A percentile compares a stretch with the other conserved stretches of the same genome.
Conservation (phyloP, 1,284 basidiomycete genomes). For the Sporisorium sorghi region DNA sequence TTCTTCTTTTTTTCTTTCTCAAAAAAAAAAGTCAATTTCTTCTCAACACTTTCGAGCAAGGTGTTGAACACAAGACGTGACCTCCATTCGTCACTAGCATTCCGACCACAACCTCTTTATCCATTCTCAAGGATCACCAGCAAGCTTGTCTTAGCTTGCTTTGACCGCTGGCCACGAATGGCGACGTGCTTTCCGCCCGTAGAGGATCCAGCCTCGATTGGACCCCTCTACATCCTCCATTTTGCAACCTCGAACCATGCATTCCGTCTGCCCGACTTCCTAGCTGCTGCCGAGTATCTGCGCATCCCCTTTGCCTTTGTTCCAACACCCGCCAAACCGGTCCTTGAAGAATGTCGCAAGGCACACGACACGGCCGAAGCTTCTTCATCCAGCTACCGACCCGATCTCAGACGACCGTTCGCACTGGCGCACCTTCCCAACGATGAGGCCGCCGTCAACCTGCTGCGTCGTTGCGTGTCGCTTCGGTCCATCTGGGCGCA, state of each 20-base stretch:
- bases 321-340: slow-evolving; percentile 44
- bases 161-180: slow-evolving; percentile 2
- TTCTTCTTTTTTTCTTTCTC: too few species aligned
- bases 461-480: slow-evolving; percentile 83
- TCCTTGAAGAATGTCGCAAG: slow-evolving; percentile 39
- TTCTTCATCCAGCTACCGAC: slow-evolving; percentile 36
- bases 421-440: slow-evolving; percentile 54
- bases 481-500: slow-evolving; percentile 77
- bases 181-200: slow-evolving; percentile 32
- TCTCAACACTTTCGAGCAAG: neutral
- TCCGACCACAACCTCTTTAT: slow-evolving; percentile 4
- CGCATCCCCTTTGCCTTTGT: slow-evolving; percentile 58
- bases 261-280: slow-evolving; percentile 63
- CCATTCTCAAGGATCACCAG: too few species aligned
- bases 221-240: slow-evolving; percentile 61
- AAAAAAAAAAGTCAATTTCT: neutral
- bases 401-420: slow-evolving; percentile 54
- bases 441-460: slow-evolving; percentile 76
- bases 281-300: slow-evolving; percentile 57
- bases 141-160: neutral
- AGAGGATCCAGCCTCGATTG: slow-evolving; percentile 45
- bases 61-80: neutral
- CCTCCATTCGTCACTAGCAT: neutral
- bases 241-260: slow-evolving; percentile 58
- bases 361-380: slow-evolving; percentile 22